A percentile compares a stretch with the other conserved stretches of the same genome.
These are phyloP conservation scores for Quercus mongolica DNA, from an alignment of 306 rosid genomes.

Conservation along the genomic window DNA sequence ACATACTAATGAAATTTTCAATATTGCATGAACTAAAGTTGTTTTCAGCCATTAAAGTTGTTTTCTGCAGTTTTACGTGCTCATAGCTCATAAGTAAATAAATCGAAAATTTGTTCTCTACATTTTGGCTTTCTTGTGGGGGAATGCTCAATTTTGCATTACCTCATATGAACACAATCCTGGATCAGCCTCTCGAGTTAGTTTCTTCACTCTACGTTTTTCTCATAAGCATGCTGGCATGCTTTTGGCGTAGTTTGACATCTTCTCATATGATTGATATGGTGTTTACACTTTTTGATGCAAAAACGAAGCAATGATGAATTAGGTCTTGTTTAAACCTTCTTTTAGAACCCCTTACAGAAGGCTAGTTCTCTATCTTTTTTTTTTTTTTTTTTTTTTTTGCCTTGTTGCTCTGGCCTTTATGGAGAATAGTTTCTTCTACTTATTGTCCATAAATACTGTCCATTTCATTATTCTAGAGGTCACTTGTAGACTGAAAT, in stretches of 20 bases:
- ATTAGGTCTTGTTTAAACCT: background rate
- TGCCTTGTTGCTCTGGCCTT: slow-evolving; percentile 3
- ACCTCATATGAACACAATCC: background rate
- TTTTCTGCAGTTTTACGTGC: background rate
- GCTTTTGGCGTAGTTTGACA: background rate
- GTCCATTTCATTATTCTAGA: slow-evolving; percentile 5
- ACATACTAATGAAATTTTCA: background rate
- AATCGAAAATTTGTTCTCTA: background rate
- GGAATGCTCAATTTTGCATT: background rate
- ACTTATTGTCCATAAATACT: background rate
- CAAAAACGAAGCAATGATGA: background rate
- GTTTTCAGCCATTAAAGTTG: background rate
- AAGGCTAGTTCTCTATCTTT: background rate
- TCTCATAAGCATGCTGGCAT: background rate
- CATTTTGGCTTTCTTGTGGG: background rate
- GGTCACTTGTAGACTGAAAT: slow-evolving; percentile 8
- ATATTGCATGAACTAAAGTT: background rate
- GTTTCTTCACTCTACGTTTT: background rate
- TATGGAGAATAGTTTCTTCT: background rate
- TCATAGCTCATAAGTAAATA: background rate
- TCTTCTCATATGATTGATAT: background rate
- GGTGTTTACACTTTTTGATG: background rate
- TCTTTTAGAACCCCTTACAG: background rate
- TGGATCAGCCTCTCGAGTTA: background rate
- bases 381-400: background rate